Percentiles rank a stretch among this genome's conserved stretches.
These are phyloP conservation scores for Zoysia pacifica DNA, from an alignment of 176 grass and related monocot genomes.

Conservation along the genomic window DNA sequence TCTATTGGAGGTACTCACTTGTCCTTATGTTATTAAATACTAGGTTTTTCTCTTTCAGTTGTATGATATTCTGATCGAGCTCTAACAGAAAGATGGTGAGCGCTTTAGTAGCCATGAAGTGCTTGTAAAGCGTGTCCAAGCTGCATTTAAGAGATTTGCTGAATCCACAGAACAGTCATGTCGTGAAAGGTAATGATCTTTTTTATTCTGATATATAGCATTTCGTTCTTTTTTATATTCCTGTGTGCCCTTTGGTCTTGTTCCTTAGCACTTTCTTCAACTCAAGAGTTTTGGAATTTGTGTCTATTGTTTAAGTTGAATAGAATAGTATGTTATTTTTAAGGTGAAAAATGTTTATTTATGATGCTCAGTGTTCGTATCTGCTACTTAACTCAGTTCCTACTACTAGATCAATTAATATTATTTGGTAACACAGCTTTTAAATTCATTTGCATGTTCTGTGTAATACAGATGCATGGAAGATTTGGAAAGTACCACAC, in stretches of 20 bases:
- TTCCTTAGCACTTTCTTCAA: conserved; percentile 16
- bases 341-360: background rate
- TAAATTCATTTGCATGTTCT: conserved; percentile 14
- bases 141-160: conserved; percentile 76
- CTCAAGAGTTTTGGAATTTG: background rate
- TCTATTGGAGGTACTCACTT: conserved; percentile 72
- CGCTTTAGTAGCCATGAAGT: conserved; percentile 80
- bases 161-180: conserved; percentile 84
- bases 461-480: conserved; percentile 79
- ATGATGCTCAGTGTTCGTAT: background rate
- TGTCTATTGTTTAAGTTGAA: background rate
- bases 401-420: background rate
- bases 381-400: background rate
- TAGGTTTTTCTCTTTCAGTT: conserved; percentile 6
- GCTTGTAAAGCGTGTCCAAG: conserved; percentile 74
- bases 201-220: conserved; percentile 28
- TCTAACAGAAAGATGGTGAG: conserved; percentile 85
- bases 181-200: conserved; percentile 61
- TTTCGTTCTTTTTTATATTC: conserved; percentile 37
- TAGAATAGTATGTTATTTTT: background rate
- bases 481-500: conserved; percentile 90
- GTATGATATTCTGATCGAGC: conserved; percentile 25
- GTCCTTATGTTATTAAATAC: conserved; percentile 20
- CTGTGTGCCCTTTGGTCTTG: conserved; percentile 5
- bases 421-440: conserved; percentile 5